Base-by-base conservation (phyloP, 2,329 filamentous ascomycete genomes). In the Apiospora malaysiana region DNA sequence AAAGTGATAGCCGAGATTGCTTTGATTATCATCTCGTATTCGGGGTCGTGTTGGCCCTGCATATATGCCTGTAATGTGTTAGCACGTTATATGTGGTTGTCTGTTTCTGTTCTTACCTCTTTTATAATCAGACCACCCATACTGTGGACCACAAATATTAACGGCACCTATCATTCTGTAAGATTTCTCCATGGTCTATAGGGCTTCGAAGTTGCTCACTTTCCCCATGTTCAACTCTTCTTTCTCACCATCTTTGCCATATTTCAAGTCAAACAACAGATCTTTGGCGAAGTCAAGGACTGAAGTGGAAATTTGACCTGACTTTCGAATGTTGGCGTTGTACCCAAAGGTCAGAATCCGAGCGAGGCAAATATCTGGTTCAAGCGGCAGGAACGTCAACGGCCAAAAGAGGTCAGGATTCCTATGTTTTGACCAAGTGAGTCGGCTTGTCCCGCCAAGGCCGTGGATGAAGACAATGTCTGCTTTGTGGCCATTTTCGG, bases 391-490 rank as follows among this genome's bases (percentile, higher is more conserved):
- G 68, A 77, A 82, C 14, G 65, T 69, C 21, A 71, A 40, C 1
- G 80, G 80, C 80, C 79, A 82, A 69, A 81, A 80, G 4, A 74
- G 56, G 1, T 77, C 71, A 0, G 71, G 70, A 65, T 82, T 73
- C 18, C 71, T 68, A 40, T 78, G 68, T 32, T 77, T 73, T 0
- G 75, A 80, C 80, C 81, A 82, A 18, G 80, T 80, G 69, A 66
- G 69, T 0, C 71, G 70, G 65, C 77, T 78, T 9, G 74, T 77
- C 1, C 80, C 80, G 0, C 80, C 80, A 8, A 82, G 72, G 0
- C 81, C 80, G 71, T 82, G 80, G 2, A 81, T 75, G 69, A 81
- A 79, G 0, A 81, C 70, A 10, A 82, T 76, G 63, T 81, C 79
- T 0, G 73, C 74, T 14, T 71, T 74, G 14, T 65, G 72, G 8